Percentiles rank a stretch among this genome's conserved stretches.
Evolutionary conservation across 768 basidiomycete genomes (phyloP).

Genomic region (Tremella mesenterica): DNA sequence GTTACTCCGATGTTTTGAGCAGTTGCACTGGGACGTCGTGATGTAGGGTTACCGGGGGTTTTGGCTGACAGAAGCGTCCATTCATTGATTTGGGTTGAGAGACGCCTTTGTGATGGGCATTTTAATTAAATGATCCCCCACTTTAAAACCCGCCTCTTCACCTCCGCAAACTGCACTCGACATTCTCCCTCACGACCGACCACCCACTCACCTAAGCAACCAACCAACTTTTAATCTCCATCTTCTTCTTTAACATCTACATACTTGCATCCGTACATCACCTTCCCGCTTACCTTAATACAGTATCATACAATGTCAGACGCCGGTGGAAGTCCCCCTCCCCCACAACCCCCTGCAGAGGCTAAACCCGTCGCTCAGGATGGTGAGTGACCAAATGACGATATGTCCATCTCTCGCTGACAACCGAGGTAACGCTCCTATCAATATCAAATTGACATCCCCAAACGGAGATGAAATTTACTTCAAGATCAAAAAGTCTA

Average conservation of each 20-base stretch:
- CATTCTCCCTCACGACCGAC: background rate
- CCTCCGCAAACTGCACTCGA: too few species aligned
- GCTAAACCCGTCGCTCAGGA: too few species aligned
- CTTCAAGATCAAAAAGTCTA: conserved; percentile 93
- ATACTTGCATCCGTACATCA: background rate
- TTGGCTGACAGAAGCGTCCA: too few species aligned
- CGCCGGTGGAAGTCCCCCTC: conserved; percentile 24
- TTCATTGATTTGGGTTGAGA: too few species aligned
- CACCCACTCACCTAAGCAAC: background rate
- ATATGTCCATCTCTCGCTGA: background rate
- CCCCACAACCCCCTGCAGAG: conserved; percentile 16
- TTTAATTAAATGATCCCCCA: too few species aligned
- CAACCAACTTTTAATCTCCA: background rate
- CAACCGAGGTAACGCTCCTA: conserved; percentile 21
- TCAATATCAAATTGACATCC: conserved; percentile 39
- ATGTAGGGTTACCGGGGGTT: too few species aligned
- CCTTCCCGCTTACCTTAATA: background rate
- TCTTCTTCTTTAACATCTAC: background rate
- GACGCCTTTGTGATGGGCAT: too few species aligned
- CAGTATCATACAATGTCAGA: conserved; percentile 26
- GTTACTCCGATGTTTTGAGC: too few species aligned
- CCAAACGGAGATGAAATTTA: conserved; percentile 72
- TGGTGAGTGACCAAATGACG: too few species aligned
- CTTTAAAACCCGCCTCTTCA: too few species aligned
- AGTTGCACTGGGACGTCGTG: too few species aligned